Evolutionary conservation across 371 early-diverging fungal genomes (phyloP).

Genomic region (Haplosporangium sp.): DNA sequence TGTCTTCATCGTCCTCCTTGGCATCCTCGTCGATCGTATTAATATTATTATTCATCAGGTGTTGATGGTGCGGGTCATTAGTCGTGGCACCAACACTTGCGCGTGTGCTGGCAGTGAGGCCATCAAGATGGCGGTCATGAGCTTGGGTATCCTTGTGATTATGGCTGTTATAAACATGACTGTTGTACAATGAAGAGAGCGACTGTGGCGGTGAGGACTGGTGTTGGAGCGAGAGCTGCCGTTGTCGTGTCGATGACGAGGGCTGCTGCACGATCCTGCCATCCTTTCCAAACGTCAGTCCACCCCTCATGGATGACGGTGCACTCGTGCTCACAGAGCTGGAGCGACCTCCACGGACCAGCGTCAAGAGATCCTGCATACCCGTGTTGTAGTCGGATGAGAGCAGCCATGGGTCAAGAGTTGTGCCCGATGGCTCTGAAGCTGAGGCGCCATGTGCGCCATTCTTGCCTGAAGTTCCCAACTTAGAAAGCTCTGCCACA

Average conservation of each 20-base stretch:
- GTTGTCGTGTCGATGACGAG: slow-evolving; percentile 8
- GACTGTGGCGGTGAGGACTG: slow-evolving; percentile 8
- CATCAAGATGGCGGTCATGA: slow-evolving; percentile 27
- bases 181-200: slow-evolving; percentile 26
- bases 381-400: slow-evolving; percentile 51
- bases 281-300: slow-evolving; percentile 33
- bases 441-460: slow-evolving; percentile 4
- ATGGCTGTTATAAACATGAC: slow-evolving; percentile 3
- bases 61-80: slow-evolving; percentile 19
- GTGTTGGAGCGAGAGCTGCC: slow-evolving; percentile 22
- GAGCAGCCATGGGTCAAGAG: slow-evolving; percentile 42
- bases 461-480: slow-evolving; percentile 3
- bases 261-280: slow-evolving; percentile 31
- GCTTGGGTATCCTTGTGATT: slow-evolving; percentile 42
- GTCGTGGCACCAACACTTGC: slow-evolving; percentile 7
- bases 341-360: slow-evolving; percentile 53
- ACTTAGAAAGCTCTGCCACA: slow-evolving; percentile 21
- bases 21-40: slow-evolving; percentile 9
- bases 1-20: background rate
- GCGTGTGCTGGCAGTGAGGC: slow-evolving; percentile 7
- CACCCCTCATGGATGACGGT: slow-evolving; percentile 34
- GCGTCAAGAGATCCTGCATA: slow-evolving; percentile 49
- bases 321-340: slow-evolving; percentile 47
- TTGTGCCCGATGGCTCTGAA: background rate
- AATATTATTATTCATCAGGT: slow-evolving; percentile 17